Percentiles rank a stretch among this genome's conserved stretches.
phyloP scores from a whole-genome alignment of 148 eudicot species.

The Vaccinium macrocarpon region DNA sequence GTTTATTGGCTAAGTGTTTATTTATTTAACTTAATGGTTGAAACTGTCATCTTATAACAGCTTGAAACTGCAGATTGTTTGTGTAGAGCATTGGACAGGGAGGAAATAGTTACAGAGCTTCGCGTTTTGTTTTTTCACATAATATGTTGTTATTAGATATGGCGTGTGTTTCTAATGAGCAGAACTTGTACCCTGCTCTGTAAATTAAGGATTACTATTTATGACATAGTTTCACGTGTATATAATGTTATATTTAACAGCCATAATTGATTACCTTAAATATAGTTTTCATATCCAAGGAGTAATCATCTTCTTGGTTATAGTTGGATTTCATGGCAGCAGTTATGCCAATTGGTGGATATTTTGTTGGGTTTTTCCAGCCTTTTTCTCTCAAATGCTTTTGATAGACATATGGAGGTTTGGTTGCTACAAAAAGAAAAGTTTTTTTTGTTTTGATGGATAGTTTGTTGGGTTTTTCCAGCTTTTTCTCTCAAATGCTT shows the following conservation, averaged over 20 bases:
- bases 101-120: background rate
- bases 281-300: background rate
- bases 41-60: background rate
- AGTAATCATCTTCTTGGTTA: background rate
- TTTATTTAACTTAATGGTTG: background rate
- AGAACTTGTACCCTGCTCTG: background rate
- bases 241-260: background rate
- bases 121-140: background rate
- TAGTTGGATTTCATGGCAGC: background rate
- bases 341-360: background rate
- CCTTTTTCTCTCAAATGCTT: background rate
- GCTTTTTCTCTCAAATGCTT: background rate
- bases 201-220: slow-evolving; percentile 2
- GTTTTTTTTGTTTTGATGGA: background rate
- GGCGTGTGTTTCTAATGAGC: background rate
- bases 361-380: background rate
- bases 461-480: background rate
- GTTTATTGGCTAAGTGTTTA: background rate
- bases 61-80: background rate
- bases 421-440: background rate
- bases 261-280: background rate
- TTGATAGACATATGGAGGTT: background rate
- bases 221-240: background rate
- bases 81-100: background rate
- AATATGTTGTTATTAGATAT: background rate